phyloP scores from a whole-genome alignment of 2,329 filamentous ascomycete genomes.

The Cephalotrichum gorgonifer region DNA sequence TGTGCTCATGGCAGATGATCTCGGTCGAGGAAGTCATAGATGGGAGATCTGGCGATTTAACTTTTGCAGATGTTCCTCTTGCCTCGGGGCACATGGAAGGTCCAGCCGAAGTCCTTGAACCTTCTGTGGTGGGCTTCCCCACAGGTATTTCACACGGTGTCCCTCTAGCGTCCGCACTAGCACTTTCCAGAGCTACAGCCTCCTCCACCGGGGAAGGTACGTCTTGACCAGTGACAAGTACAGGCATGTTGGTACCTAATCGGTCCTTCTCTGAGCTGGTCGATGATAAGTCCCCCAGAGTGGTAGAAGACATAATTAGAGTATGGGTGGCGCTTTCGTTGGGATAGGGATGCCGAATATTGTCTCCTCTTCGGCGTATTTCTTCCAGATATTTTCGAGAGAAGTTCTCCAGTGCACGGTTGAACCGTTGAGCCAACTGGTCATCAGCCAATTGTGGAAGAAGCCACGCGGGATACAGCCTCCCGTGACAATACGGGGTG shows the following conservation, averaged over 20 bases:
- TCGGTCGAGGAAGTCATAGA: background rate
- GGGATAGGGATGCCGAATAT: background rate
- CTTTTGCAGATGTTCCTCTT: background rate
- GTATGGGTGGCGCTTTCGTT: background rate
- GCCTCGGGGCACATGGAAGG: too few relatives aligned
- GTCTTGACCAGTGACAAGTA: background rate
- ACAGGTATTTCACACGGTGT: too few relatives aligned
- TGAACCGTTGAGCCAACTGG: background rate
- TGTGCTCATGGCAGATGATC: background rate
- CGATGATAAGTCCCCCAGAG: background rate
- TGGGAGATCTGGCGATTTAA: background rate
- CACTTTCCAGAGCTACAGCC: too few relatives aligned
- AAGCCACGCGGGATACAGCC: constrained; percentile 33
- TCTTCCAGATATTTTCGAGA: background rate
- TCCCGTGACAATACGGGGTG: constrained; percentile 30
- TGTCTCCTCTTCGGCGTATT: background rate
- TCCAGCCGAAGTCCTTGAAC: too few relatives aligned
- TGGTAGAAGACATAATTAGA: background rate
- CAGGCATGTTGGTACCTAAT: background rate
- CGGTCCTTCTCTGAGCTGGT: background rate
- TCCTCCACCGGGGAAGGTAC: too few relatives aligned
- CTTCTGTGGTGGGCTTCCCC: too few relatives aligned
- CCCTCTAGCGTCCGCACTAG: too few relatives aligned
- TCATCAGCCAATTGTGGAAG: constrained; percentile 18
- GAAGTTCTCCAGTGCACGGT: background rate